Percentiles rank a stretch among this genome's conserved stretches.
phyloP scores from a whole-genome alignment of 2,329 filamentous ascomycete species.

The Leptosphaerulina australis region DNA sequence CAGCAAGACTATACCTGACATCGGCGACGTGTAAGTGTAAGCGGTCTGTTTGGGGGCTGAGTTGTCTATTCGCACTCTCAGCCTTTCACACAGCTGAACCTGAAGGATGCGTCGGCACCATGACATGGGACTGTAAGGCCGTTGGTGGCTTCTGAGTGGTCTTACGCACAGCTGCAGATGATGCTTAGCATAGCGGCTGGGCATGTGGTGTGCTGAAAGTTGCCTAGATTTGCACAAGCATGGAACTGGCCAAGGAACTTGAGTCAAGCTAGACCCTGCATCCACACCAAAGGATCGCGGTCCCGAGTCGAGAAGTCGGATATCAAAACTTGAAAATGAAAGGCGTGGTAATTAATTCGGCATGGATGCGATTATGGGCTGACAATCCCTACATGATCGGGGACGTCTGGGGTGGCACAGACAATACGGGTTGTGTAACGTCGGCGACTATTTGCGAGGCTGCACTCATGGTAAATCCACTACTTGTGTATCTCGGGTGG shows the following conservation, averaged over 20 bases:
- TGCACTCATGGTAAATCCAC: neutral
- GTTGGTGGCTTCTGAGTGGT: conserved; percentile 7
- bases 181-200: neutral
- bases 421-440: conserved; percentile 5
- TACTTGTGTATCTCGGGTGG: neutral
- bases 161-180: conserved; percentile 5
- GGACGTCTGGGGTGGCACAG: conserved; percentile 3
- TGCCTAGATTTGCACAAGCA: conserved; percentile 1
- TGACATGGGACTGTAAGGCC: neutral
- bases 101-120: neutral
- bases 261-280: neutral
- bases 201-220: neutral
- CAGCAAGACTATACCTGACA: conserved; percentile 4
- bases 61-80: neutral
- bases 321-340: neutral
- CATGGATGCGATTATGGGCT: neutral
- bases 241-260: neutral
- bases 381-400: conserved; percentile 8
- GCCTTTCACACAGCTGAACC: neutral
- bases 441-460: conserved; percentile 10
- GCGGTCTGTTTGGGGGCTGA: conserved; percentile 3
- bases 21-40: conserved; percentile 15
- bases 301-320: neutral
- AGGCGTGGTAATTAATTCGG: neutral
- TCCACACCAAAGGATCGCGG: too few species aligned